Percentiles rank a stretch among this genome's conserved stretches.
These are phyloP conservation scores for Narthecium ossifragum DNA, from an alignment of 106 monocot genomes.

Conservation along the genomic window DNA sequence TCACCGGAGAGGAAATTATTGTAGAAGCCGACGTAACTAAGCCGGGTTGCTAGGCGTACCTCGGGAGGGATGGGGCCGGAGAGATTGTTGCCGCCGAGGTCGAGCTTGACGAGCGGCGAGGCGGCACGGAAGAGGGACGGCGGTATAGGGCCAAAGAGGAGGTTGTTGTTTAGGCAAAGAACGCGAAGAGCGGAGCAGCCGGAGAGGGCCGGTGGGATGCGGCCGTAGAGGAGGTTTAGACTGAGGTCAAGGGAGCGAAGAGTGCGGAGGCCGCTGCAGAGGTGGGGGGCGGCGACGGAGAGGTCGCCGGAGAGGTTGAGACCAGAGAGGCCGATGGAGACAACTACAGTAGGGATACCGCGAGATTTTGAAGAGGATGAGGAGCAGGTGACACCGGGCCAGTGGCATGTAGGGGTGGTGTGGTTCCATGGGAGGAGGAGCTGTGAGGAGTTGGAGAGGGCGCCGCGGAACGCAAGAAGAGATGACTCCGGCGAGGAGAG, in stretches of 20 bases:
- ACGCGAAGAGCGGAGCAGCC: constrained; percentile 8
- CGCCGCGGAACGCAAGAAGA: constrained; percentile 14
- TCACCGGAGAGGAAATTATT: constrained; percentile 48
- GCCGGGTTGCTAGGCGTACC: constrained; percentile 15
- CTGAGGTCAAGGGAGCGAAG: constrained; percentile 43
- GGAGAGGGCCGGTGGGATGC: constrained; percentile 26
- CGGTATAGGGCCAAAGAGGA: constrained; percentile 26
- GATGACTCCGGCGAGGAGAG: neutral
- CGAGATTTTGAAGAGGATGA: neutral
- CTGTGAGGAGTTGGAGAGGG: constrained; percentile 26
- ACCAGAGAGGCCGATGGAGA: constrained; percentile 40
- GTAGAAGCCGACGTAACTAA: constrained; percentile 27
- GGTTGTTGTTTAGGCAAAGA: constrained; percentile 26
- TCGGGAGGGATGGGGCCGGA: constrained; percentile 43
- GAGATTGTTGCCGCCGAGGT: constrained; percentile 43
- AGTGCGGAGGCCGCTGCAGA: constrained; percentile 21
- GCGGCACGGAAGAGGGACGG: constrained; percentile 22
- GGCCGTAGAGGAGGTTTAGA: constrained; percentile 43
- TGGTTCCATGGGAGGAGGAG: constrained; percentile 43
- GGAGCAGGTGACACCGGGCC: constrained; percentile 40
- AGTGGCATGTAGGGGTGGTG: constrained; percentile 28
- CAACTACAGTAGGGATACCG: constrained; percentile 13
- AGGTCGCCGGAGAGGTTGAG: constrained; percentile 22
- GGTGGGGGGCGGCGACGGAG: constrained; percentile 20
- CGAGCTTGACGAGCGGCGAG: constrained; percentile 21